phyloP scores from a whole-genome alignment of 306 rosid genomes.

The Betula pendula region DNA sequence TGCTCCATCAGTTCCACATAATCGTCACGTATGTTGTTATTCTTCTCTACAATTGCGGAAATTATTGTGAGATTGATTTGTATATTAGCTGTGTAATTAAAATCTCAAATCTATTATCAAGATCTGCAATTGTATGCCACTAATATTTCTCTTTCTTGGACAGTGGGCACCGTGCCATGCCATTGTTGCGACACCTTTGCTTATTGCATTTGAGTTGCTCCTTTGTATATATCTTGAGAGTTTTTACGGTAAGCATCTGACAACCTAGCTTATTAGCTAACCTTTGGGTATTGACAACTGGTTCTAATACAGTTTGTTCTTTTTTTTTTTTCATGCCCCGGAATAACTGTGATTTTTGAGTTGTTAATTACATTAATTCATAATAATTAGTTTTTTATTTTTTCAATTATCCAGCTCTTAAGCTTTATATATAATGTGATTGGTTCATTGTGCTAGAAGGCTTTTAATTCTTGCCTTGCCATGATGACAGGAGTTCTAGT shows the following conservation, averaged over 20 bases:
- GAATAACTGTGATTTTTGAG: constrained; percentile 8
- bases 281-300: constrained; percentile 12
- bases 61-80: constrained; percentile 11
- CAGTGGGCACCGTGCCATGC: constrained; percentile 99
- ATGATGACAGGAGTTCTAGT: neutral
- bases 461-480: constrained; percentile 17
- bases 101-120: constrained; percentile 1
- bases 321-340: neutral
- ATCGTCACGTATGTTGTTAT: constrained; percentile 67
- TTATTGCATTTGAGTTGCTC: constrained; percentile 92
- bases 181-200: constrained; percentile 85
- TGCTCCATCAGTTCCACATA: constrained; percentile 95
- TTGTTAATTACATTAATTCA: constrained; percentile 1
- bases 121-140: constrained; percentile 10
- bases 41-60: constrained; percentile 22
- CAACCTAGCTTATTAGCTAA: constrained; percentile 10
- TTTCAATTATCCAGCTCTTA: neutral
- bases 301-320: constrained; percentile 7
- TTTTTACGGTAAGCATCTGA: constrained; percentile 53
- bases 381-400: neutral
- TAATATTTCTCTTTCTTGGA: constrained; percentile 45
- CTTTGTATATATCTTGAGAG: constrained; percentile 97
- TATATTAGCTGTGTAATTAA: neutral
- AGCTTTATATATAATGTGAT: constrained; percentile 18
- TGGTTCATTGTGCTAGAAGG: constrained; percentile 6